phyloP scores from a whole-genome alignment of 2,329 filamentous ascomycete species.

The Fusarium pseudograminearum region DNA sequence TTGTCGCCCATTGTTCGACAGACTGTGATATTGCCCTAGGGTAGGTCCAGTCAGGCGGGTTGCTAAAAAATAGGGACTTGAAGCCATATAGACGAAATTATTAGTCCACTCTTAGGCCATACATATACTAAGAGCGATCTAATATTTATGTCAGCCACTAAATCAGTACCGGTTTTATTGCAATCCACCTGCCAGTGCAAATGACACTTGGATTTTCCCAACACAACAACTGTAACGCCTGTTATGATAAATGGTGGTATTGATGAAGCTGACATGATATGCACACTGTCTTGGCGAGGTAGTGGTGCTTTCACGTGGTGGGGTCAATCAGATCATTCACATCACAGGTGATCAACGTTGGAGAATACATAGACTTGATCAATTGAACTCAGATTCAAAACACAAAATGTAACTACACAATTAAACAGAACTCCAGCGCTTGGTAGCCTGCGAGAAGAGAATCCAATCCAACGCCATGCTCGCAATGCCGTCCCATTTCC shows the following conservation, averaged over 20 bases:
- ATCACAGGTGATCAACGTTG: background rate
- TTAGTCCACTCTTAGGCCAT: no score
- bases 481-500: slow-evolving; percentile 5
- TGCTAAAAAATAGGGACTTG: no score
- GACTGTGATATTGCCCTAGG: background rate
- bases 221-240: no score
- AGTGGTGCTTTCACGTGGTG: slow-evolving; percentile 29
- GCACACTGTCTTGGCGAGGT: slow-evolving; percentile 6
- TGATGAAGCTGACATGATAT: no score
- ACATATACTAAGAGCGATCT: no score
- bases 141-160: no score
- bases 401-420: slow-evolving; percentile 25
- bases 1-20: background rate
- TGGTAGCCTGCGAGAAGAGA: slow-evolving; percentile 47
- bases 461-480: slow-evolving; percentile 28
- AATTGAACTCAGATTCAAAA: slow-evolving; percentile 10
- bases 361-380: background rate
- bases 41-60: background rate
- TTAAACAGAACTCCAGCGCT: slow-evolving; percentile 48
- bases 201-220: background rate
- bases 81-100: no score
- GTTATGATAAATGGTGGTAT: no score
- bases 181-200: no score
- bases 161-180: no score
- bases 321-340: background rate